phyloP scores from a whole-genome alignment of 2,329 filamentous ascomycete species.

The Chlorencoelia australis region DNA sequence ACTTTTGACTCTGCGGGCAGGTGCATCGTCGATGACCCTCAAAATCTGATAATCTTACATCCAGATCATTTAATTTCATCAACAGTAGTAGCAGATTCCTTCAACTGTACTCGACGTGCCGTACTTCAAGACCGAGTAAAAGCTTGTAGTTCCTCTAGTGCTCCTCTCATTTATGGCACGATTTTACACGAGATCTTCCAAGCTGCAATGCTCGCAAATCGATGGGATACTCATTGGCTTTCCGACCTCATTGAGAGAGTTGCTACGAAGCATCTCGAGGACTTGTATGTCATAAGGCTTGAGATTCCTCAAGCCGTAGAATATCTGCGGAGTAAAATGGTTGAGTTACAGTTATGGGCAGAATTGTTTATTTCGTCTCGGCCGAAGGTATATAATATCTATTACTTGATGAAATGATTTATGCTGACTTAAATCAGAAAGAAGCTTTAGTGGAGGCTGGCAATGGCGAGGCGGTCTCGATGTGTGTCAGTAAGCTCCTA shows the following conservation, averaged over 20 bases:
- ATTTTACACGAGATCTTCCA: constrained; percentile 95
- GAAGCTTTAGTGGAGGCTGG: constrained; percentile 71
- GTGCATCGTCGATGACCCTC: constrained; percentile 72
- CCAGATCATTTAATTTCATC: constrained; percentile 93
- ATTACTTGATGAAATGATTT: neutral
- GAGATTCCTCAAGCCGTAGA: constrained; percentile 62
- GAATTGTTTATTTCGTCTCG: constrained; percentile 63
- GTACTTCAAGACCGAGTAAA: constrained; percentile 94
- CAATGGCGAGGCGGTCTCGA: constrained; percentile 62
- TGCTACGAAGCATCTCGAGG: constrained; percentile 72
- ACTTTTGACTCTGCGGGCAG: constrained; percentile 58
- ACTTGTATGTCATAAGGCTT: constrained; percentile 79
- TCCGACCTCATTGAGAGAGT: constrained; percentile 55
- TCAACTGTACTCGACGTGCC: constrained; percentile 79
- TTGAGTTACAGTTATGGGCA: constrained; percentile 75
- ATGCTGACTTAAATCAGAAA: constrained; percentile 31
- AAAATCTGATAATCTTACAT: constrained; percentile 82
- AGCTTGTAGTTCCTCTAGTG: constrained; percentile 69
- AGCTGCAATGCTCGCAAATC: constrained; percentile 71
- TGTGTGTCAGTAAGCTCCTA: constrained; percentile 87
- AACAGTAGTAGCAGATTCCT: constrained; percentile 93
- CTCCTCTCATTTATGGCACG: constrained; percentile 81
- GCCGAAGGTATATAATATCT: constrained; percentile 46
- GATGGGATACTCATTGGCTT: constrained; percentile 66
- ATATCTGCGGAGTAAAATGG: constrained; percentile 74